Evolutionary conservation across 441 rosid species (phyloP).

Genomic region (Corymbia citriodora): DNA sequence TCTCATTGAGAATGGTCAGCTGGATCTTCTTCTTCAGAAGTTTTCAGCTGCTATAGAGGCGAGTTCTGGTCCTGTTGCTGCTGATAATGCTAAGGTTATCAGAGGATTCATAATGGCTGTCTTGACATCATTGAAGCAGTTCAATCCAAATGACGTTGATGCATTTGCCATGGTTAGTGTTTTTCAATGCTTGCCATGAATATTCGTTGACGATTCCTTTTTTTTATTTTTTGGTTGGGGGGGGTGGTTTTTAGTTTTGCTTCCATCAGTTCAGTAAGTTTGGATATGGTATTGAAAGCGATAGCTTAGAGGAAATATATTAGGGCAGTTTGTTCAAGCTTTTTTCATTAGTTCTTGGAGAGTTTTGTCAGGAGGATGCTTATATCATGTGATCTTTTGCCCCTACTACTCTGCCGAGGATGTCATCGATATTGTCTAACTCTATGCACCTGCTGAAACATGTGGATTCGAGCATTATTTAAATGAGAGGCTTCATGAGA

Average conservation of each 20-base stretch:
- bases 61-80: conserved; percentile 33
- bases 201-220: background rate
- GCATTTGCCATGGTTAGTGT: conserved; percentile 92
- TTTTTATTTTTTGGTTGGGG: too few relatives aligned
- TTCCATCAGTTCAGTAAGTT: background rate
- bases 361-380: background rate
- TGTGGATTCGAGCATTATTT: background rate
- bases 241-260: background rate
- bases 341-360: background rate
- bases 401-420: background rate
- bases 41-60: conserved; percentile 90
- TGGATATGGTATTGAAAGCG: background rate
- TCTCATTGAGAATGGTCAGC: conserved; percentile 92
- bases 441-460: background rate
- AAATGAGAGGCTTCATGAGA: background rate
- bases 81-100: conserved; percentile 66
- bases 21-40: conserved; percentile 94
- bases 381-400: background rate
- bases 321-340: background rate
- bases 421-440: background rate
- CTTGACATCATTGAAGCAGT: conserved; percentile 85
- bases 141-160: conserved; percentile 82
- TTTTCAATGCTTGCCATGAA: background rate
- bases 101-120: conserved; percentile 99
- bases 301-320: background rate